phyloP scores from a whole-genome alignment of 768 basidiomycete species.

The Leccinum variicolor region DNA sequence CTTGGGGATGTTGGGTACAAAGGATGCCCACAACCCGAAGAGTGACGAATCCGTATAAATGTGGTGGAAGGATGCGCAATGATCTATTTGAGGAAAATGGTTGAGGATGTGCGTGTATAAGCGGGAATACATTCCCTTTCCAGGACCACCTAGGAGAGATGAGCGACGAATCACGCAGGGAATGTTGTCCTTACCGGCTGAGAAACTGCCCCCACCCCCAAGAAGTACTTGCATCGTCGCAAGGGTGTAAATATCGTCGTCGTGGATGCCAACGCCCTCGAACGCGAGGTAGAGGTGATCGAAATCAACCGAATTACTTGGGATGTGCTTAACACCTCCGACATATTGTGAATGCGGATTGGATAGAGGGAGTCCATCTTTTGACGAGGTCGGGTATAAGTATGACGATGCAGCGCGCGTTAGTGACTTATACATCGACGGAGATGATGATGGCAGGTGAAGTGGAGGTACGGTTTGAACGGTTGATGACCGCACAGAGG shows the following conservation, averaged over 20 bases:
- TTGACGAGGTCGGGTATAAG: slow-evolving; percentile 43
- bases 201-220: slow-evolving; percentile 95
- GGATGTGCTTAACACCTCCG: slow-evolving; percentile 77
- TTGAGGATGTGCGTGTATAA: slow-evolving; percentile 96
- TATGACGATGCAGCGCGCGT: slow-evolving; percentile 77
- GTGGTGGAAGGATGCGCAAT: slow-evolving; percentile 96
- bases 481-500: slow-evolving; percentile 28
- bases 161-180: not conserved
- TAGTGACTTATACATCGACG: slow-evolving; percentile 60
- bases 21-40: slow-evolving; percentile 88
- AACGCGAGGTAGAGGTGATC: slow-evolving; percentile 92
- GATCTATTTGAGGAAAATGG: slow-evolving; percentile 89
- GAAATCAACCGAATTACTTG: slow-evolving; percentile 64
- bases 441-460: slow-evolving; percentile 52
- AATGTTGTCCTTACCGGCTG: slow-evolving; percentile 56
- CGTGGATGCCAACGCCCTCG: slow-evolving; percentile 87
- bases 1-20: slow-evolving; percentile 61
- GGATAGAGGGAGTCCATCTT: slow-evolving; percentile 10
- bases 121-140: slow-evolving; percentile 99
- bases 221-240: slow-evolving; percentile 94
- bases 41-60: slow-evolving; percentile 93
- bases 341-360: slow-evolving; percentile 60
- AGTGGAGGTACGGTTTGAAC: slow-evolving; percentile 47
- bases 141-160: slow-evolving; percentile 70
- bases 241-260: slow-evolving; percentile 88